A percentile compares a stretch with the other conserved stretches of the same genome.
Conservation (phyloP, 495 filamentous ascomycete species). For the Neurospora cerealis region DNA sequence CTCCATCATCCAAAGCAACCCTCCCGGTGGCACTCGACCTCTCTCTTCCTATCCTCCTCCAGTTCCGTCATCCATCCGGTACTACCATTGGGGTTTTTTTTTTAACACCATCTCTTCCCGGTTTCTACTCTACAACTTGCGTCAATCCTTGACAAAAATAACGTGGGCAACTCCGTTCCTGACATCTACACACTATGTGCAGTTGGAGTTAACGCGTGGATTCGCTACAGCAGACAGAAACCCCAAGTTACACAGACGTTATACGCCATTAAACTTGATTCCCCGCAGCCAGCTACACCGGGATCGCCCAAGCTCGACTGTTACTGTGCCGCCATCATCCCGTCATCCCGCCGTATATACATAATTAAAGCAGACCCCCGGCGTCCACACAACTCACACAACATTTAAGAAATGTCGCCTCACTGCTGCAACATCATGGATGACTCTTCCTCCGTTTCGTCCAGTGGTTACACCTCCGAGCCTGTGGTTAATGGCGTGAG, state of each 20-base stretch:
- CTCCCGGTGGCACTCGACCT: neutral
- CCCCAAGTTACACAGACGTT: neutral
- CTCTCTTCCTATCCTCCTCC: neutral
- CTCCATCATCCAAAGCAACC: neutral
- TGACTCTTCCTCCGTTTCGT: neutral
- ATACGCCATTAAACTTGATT: neutral
- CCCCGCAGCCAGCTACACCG: neutral
- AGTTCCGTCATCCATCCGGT: neutral
- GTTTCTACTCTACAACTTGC: neutral
- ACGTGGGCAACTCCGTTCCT: neutral
- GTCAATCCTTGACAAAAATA: neutral
- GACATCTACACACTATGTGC: neutral
- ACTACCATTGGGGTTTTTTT: neutral
- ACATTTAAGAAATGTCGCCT: constrained; percentile 13
- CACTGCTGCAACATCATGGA: constrained; percentile 17
- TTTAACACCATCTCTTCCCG: neutral
- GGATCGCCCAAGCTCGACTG: neutral
- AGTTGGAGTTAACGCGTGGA: neutral
- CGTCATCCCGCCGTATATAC: neutral
- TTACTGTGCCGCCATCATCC: neutral
- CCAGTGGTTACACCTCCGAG: constrained; percentile 2
- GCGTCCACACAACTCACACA: neutral
- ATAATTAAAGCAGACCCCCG: neutral
- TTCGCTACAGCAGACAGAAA: neutral
- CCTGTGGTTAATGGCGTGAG: constrained; percentile 1